Evolutionary conservation across 495 filamentous ascomycete species (phyloP), one percentile per base, ranked within the genome.

Genomic region (Aspergillus sclerotiicarbonarius): DNA sequence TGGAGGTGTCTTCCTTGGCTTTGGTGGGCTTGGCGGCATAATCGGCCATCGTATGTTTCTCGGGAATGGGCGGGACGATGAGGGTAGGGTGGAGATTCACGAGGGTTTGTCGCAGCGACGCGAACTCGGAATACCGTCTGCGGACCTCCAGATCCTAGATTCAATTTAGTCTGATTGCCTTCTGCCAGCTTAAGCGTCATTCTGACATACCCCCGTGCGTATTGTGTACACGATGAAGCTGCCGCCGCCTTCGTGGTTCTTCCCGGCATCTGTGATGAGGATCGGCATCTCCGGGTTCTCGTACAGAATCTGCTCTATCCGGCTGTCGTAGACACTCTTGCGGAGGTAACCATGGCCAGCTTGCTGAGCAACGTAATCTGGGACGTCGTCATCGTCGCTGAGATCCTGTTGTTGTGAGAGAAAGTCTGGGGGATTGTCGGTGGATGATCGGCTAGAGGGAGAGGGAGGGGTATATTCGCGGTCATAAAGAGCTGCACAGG

Each of bases 11-110:
- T 73, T 98, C 94, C 72, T 97, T 98, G 29, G 94, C 94, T 68
- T 92, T 96, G 30, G 94, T 97, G 0, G 94, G 94, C 62, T 96
- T 96, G 18, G 95, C 92, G 21, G 94, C 94, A 70, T 98, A 98
- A 67, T 98, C 94, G 48, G 94, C 93, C 88, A 98, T 93, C 53
- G 90, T 91, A 68, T 98, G 94, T 71, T 98, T 98, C 75, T 98
- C 94, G 8, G 94, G 94, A 61, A 98, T 98, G 2, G 94, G 94
- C 0, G 94, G 94, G 52, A 98, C 89, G 59, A 98, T 87, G 33
- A 98, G 82, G 3, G 94, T 97, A 1, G 94, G 94, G 64, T 98
- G 95, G 54, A 98, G 79, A 58, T 88, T 87, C 19, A 91, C 89
- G 16, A 98, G 83, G 2, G 92, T 92, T 63, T 90, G 87, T 59